Conservation (phyloP, 2,329 filamentous ascomycete genomes). For the Aspergillus vadensis region DNA sequence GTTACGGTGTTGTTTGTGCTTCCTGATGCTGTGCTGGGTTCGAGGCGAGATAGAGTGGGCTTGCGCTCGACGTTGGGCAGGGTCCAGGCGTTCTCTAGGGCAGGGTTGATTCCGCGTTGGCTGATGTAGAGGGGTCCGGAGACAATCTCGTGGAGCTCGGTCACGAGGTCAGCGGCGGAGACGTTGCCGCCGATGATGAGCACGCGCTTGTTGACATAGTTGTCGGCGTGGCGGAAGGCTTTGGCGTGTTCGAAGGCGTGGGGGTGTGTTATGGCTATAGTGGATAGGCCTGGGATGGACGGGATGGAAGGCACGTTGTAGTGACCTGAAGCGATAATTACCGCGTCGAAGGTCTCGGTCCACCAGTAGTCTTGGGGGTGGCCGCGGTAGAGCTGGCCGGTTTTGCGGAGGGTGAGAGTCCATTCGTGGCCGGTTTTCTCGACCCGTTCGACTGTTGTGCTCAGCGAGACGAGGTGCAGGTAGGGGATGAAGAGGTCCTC, state of each 20-base stretch:
- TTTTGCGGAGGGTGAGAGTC: constrained; percentile 32
- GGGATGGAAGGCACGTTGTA: constrained; percentile 46
- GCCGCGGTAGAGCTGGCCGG: constrained; percentile 12
- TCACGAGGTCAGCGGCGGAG: constrained; percentile 32
- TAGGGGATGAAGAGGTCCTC: constrained; percentile 30
- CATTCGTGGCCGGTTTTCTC: constrained; percentile 29
- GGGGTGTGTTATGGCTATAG: constrained; percentile 35
- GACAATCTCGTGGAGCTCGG: constrained; percentile 28
- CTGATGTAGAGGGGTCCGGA: constrained; percentile 25
- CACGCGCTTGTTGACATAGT: constrained; percentile 41
- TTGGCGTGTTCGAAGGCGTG: constrained; percentile 43
- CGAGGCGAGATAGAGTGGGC: constrained; percentile 21
- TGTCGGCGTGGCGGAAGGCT: constrained; percentile 34
- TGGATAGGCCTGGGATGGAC: constrained; percentile 36
- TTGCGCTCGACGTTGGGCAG: constrained; percentile 28
- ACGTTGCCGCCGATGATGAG: constrained; percentile 34
- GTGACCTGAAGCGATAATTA: constrained; percentile 47
- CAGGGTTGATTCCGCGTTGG: constrained; percentile 24
- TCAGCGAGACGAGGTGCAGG: constrained; percentile 31
- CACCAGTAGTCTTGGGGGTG: constrained; percentile 38
- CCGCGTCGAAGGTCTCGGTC: constrained; percentile 45
- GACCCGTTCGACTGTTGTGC: constrained; percentile 35
- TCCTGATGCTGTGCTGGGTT: background rate
- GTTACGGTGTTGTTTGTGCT: background rate
- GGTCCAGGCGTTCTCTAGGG: constrained; percentile 22